Conservation (phyloP, 169 alveolate species). For the Besnoitia besnoiti region DNA sequence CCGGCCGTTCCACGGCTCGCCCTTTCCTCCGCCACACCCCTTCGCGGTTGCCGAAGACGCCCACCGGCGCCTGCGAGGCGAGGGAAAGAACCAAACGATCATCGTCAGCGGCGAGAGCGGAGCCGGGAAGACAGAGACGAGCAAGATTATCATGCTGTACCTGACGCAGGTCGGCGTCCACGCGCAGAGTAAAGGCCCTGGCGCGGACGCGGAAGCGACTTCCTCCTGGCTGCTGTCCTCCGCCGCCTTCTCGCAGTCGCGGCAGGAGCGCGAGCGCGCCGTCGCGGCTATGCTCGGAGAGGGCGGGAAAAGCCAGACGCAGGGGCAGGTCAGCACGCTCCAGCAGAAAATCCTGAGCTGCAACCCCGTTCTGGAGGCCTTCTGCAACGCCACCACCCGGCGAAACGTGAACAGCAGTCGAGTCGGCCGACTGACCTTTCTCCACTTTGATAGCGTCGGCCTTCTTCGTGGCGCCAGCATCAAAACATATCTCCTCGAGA, state of each 20-base stretch:
- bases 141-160: conserved; percentile 78
- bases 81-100: conserved; percentile 88
- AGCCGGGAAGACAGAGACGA: conserved; percentile 99
- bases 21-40: conserved; percentile 75
- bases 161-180: conserved; percentile 47
- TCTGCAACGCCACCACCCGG: conserved; percentile 98
- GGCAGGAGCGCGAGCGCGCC: conserved; percentile 20
- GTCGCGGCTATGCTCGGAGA: neutral
- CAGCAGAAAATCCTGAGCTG: conserved; percentile 89
- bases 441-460: conserved; percentile 89
- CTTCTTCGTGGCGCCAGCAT: conserved; percentile 92
- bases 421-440: conserved; percentile 96
- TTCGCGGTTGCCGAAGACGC: conserved; percentile 71
- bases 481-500: conserved; percentile 95
- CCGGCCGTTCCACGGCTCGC: neutral
- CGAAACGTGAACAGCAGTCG: conserved; percentile 97
- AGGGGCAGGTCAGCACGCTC: conserved; percentile 32
- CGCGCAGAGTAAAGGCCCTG: neutral
- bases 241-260: neutral
- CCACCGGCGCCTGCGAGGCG: conserved; percentile 59
- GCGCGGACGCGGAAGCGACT: neutral
- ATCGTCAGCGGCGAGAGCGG: conserved; percentile 99
- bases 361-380: conserved; percentile 97
- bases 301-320: conserved; percentile 18
- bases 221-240: neutral